Percentiles rank a stretch among this genome's conserved stretches.
Evolutionary conservation across 306 rosid species (phyloP).

Genomic region (Vigna reflexopilosa): DNA sequence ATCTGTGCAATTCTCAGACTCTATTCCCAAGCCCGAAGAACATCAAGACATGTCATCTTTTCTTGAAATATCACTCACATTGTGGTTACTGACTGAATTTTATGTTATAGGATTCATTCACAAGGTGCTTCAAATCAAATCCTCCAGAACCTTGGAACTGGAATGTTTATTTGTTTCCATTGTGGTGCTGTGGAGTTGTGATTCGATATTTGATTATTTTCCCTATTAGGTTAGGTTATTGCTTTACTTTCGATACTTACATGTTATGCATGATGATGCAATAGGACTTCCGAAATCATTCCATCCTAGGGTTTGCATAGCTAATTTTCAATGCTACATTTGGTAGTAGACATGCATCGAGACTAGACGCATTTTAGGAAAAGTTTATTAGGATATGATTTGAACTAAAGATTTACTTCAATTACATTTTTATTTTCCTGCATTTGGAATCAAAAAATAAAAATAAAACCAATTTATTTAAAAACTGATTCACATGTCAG

Average conservation of each 20-base stretch:
- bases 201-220: slow-evolving; percentile 73
- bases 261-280: slow-evolving; percentile 20
- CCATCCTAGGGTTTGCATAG: not conserved
- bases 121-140: slow-evolving; percentile 92
- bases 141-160: slow-evolving; percentile 92
- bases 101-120: slow-evolving; percentile 71
- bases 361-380: not conserved
- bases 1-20: not conserved
- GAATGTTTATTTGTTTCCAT: slow-evolving; percentile 81
- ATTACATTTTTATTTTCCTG: not conserved
- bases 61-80: not conserved
- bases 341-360: not conserved
- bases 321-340: slow-evolving; percentile 6
- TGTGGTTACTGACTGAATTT: slow-evolving; percentile 9
- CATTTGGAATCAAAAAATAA: slow-evolving; percentile 5
- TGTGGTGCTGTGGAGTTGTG: slow-evolving; percentile 84
- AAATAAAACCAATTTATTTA: slow-evolving; percentile 9
- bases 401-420: not conserved
- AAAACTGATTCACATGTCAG: not conserved
- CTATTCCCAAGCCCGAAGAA: not conserved
- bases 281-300: not conserved
- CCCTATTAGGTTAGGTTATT: slow-evolving; percentile 67
- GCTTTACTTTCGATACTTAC: not conserved
- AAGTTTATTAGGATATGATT: not conserved
- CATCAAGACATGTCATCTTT: slow-evolving; percentile 3